Evolutionary conservation across 1,284 basidiomycete species (phyloP), one percentile per base, ranked within the genome.

Genomic region (Apiotrichum domesticum): DNA sequence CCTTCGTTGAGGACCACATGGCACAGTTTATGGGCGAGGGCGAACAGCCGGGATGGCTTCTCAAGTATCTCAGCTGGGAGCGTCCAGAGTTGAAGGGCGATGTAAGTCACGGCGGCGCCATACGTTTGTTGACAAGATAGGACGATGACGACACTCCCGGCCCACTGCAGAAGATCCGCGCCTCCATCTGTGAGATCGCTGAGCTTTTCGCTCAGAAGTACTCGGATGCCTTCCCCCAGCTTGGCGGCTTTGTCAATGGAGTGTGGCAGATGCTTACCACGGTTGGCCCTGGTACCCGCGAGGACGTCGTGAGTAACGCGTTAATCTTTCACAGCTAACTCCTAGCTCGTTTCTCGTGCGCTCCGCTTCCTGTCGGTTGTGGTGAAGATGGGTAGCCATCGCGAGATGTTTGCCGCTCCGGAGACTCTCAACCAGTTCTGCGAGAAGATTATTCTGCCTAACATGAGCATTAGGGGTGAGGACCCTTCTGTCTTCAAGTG

Each of bases 161-260:
- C 2, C 80, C 91, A 9, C 80, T 91, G 14, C 87, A 93, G 46
- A 85, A 88, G 75, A 85, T 97, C 64, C 90, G 95, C 73, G 89
- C 92, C 1, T 83, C 84, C 33, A 88, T 98, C 54, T 86, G 97
- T 55, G 94, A 98, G 76, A 90, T 96, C 55, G 85, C 86, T 40
- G 93, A 96, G 84, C 81, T 98, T 40, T 98, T 90, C 74, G 85
- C 92, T 51, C 88, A 94, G 78, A 81, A 93, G 46, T 98, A 95
- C 75, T 84, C 89, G 3, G 95, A 98, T 64, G 88, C 87, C 56
- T 85, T 97, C 49, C 80, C 83, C 6, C 84, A 90, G 29, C 85
- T 96, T 15, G 85, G 87, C 59, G 80, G 83, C 9, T 88, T 98
- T 66, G 91, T 98, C 11, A 85, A 88, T 67, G 85, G 85, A n/a